These are phyloP conservation scores for Neoboletus subvelutipes DNA, from an alignment of 768 basidiomycete genomes.

Conservation along the genomic window DNA sequence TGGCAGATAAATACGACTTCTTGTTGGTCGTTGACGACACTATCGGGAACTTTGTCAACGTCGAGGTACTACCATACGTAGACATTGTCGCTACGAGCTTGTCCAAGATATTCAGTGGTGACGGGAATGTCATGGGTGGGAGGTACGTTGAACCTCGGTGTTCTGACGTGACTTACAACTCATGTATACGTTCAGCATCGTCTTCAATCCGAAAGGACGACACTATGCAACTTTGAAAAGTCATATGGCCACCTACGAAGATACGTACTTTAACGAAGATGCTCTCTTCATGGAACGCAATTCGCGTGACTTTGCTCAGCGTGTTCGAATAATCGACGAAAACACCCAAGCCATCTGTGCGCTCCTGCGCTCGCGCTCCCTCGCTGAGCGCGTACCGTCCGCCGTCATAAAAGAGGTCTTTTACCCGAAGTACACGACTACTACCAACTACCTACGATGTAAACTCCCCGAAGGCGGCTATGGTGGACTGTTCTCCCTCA, in stretches of 20 bases:
- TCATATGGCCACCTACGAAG: constrained; percentile 68
- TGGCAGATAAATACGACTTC: constrained; percentile 90
- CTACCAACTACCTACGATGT: constrained; percentile 68
- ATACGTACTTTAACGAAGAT: constrained; percentile 87
- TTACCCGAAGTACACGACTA: constrained; percentile 83
- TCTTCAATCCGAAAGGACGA: constrained; percentile 76
- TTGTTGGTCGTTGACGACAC: constrained; percentile 91
- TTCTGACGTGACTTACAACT: not conserved
- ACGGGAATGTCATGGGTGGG: constrained; percentile 96
- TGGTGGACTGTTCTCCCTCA: constrained; percentile 86
- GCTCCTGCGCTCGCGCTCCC: constrained; percentile 62
- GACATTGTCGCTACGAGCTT: constrained; percentile 92
- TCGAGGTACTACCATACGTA: constrained; percentile 80
- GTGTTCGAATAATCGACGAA: constrained; percentile 71
- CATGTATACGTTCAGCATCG: constrained; percentile 52
- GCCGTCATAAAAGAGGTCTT: constrained; percentile 77
- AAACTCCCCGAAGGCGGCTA: constrained; percentile 60
- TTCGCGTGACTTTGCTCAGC: constrained; percentile 84
- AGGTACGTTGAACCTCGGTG: constrained; percentile 53
- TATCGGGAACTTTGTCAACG: constrained; percentile 91
- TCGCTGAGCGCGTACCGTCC: constrained; percentile 34
- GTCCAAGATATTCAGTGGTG: constrained; percentile 93
- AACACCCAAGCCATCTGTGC: constrained; percentile 86
- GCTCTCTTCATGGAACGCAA: constrained; percentile 98
- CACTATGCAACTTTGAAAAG: constrained; percentile 68